Conservation (phyloP, 306 rosid species). For the Pterocarpus macrocarpus region DNA sequence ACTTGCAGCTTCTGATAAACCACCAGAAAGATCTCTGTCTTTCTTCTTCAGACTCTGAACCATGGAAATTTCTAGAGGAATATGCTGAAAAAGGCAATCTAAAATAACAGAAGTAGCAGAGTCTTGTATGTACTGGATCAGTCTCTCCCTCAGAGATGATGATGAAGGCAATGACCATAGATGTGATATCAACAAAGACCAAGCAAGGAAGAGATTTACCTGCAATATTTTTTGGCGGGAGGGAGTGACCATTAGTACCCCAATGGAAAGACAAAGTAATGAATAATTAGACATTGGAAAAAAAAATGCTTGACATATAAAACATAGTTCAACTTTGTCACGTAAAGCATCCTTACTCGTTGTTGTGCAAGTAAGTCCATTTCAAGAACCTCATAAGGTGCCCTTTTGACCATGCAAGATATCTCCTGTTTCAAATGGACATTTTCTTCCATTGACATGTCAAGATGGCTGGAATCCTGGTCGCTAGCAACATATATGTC, state of each 20-base stretch:
- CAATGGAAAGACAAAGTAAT: constrained; percentile 22
- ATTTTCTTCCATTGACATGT: constrained; percentile 67
- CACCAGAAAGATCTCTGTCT: constrained; percentile 68
- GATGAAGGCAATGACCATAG: constrained; percentile 81
- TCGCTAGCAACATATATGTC: constrained; percentile 59
- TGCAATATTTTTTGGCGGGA: constrained; percentile 43
- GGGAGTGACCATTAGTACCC: constrained; percentile 13
- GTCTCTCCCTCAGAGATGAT: constrained; percentile 80
- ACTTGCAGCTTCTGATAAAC: constrained; percentile 67
- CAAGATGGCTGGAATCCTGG: constrained; percentile 61
- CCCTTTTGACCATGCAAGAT: constrained; percentile 72
- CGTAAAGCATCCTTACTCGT: constrained; percentile 67
- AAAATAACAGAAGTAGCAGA: constrained; percentile 73
- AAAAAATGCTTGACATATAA: not conserved
- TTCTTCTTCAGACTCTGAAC: constrained; percentile 76
- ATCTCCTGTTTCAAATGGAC: constrained; percentile 74
- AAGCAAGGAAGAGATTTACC: constrained; percentile 86
- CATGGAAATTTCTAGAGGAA: constrained; percentile 68
- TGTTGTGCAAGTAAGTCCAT: constrained; percentile 68
- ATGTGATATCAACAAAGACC: constrained; percentile 92
- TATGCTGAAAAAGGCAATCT: constrained; percentile 94
- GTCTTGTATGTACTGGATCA: constrained; percentile 87
- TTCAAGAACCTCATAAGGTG: constrained; percentile 73
- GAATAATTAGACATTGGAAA: constrained; percentile 33
- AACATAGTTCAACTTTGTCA: constrained; percentile 22